phyloP scores from a whole-genome alignment of 1,284 basidiomycete species.

The Gymnopus androsaceus region DNA sequence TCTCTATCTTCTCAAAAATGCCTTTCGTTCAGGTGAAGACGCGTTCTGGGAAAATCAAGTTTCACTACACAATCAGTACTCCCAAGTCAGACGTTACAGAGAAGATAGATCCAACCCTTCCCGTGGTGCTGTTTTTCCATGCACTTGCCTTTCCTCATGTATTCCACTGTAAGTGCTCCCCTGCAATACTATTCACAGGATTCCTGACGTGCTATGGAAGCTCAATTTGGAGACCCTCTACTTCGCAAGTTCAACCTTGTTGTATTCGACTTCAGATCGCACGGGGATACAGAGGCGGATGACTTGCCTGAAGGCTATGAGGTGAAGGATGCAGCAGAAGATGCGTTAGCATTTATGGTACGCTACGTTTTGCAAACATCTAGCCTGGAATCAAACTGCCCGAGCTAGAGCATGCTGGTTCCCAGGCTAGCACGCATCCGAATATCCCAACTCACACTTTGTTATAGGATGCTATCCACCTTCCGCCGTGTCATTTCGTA shows the following conservation, averaged over 20 bases:
- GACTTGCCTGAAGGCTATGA: constrained; percentile 14
- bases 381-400: no score
- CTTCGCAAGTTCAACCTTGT: constrained; percentile 21
- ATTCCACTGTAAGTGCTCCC: constrained; percentile 35
- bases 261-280: constrained; percentile 17
- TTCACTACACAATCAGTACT: constrained; percentile 39
- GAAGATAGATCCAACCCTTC: constrained; percentile 31
- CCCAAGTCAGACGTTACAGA: constrained; percentile 32
- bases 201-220: constrained; percentile 4
- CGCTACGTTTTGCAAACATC: no score
- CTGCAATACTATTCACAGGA: background rate
- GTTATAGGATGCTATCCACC: constrained; percentile 20
- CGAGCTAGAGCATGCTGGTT: no score
- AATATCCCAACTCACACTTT: no score
- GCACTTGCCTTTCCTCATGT: constrained; percentile 33
- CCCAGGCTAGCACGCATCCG: no score
- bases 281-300: constrained; percentile 16
- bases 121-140: constrained; percentile 39
- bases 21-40: constrained; percentile 34
- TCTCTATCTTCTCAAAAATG: constrained; percentile 26
- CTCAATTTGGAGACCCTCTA: constrained; percentile 19
- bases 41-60: constrained; percentile 30
- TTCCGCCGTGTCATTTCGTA: constrained; percentile 19
- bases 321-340: constrained; percentile 15
- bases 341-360: constrained; percentile 19